These are phyloP conservation scores for Diutina catenulata DNA, from an alignment of 1,139 yeast genomes.

Conservation along the genomic window DNA sequence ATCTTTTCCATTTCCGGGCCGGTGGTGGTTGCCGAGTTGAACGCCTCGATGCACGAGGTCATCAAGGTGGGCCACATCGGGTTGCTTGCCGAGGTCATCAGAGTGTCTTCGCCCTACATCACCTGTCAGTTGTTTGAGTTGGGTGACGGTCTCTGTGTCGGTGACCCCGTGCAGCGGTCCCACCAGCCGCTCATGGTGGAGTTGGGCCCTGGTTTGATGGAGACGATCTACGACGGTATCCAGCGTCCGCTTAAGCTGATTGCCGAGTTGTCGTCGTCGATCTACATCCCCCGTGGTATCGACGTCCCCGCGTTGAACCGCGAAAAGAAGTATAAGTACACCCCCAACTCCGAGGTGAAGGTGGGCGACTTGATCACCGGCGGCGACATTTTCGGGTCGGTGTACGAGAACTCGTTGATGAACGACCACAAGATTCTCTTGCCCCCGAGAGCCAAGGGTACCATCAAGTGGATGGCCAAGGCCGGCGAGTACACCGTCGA, in stretches of 20 bases:
- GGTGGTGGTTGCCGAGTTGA: constrained; percentile 94
- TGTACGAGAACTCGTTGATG: constrained; percentile 84
- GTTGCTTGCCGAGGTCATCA: constrained; percentile 95
- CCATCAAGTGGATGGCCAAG: constrained; percentile 78
- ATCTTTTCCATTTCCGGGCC: constrained; percentile 96
- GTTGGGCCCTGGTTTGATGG: constrained; percentile 98
- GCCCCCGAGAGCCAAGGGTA: constrained; percentile 99
- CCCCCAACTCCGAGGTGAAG: constrained; percentile 53
- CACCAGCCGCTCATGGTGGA: constrained; percentile 98
- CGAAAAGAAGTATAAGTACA: constrained; percentile 72
- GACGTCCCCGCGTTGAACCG: constrained; percentile 91
- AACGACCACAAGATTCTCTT: constrained; percentile 86
- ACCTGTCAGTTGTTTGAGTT: constrained; percentile 98
- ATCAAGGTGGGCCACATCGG: constrained; percentile 95
- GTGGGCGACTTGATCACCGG: constrained; percentile 98
- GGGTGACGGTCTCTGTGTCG: constrained; percentile 98
- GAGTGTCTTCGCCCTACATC: constrained; percentile 93
- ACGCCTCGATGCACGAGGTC: constrained; percentile 98
- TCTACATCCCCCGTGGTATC: constrained; percentile 97
- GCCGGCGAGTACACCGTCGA: constrained; percentile 87
- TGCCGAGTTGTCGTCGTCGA: constrained; percentile 74
- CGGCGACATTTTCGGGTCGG: constrained; percentile 93
- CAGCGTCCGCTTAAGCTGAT: constrained; percentile 96
- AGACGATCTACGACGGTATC: constrained; percentile 97
- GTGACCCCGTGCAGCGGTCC: constrained; percentile 95